Evolutionary conservation across 1,284 basidiomycete genomes (phyloP), one percentile per base, ranked within the genome.

Genomic region (Trichosporon coremiiforme): DNA sequence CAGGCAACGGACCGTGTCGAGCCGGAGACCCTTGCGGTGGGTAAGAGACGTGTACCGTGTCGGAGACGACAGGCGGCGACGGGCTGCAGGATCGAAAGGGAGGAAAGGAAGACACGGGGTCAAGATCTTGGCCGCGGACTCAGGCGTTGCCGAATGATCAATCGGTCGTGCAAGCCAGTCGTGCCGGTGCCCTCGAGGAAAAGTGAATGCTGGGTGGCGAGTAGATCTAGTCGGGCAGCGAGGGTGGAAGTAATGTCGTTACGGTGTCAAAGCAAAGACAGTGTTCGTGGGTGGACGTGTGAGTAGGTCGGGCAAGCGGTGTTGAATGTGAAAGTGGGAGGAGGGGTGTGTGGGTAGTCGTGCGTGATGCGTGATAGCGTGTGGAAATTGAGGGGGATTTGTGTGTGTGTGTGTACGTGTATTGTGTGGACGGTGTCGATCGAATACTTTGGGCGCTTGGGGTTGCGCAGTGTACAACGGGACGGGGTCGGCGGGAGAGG

Each of bases 221-320:
- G 57, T n/a, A 62, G 57, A 15, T n/a, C 17, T 29, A 10, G 29
- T 17, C 31, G 50, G 22, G 50, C 20, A 22, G 57, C 5, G 57
- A 31, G 57, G 1, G 10, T 31, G 25, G 57, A 62, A 62, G 57
- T 31, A n/a, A 62, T 62, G 57, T 53, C 50, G 50, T 53, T 53
- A 53, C 50, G 29, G 31, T 62, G 57, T 62, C 57, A 20, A n/a
- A 62, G 57, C 57, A 62, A 33, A 62, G 57, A 33, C 57, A 62
- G 20, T n/a, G 57, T 62, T 62, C 55, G 55, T 60, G 25, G 55
- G 55, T 17, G 29, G 55, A 15, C 29, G 25, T 7, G 25, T 31
- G 57, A 45, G 41, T n/a, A 12, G 20, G 50, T 20, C 22, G 50
- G 17, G 17, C 57, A 62, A 22, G 57, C 29, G 31, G 57, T 33